Base-by-base conservation (phyloP, 2,329 filamentous ascomycete species). In the Rhinocladiella mackenziei region DNA sequence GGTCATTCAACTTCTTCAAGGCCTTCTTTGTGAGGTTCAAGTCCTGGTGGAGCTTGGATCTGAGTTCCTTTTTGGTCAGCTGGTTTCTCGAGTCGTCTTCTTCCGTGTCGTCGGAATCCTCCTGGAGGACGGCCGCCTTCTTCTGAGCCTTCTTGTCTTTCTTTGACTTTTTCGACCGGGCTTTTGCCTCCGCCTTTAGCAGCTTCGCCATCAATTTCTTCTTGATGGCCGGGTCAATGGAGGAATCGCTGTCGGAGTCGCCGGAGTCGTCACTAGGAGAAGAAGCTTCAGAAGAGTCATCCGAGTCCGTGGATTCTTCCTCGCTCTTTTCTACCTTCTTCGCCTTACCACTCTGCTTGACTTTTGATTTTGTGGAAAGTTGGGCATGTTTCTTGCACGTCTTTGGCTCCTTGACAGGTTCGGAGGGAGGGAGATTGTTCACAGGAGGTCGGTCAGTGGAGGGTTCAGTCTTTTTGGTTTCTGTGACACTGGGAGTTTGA, bases 161-260 rank as follows among this genome's bases (percentile, higher is more conserved):
- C 29, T n/a, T 48, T 44, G 10, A 38, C 23, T 10, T 42, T 33
- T 19, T 40, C 48, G 28, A 34, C 25, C 22, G 36, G 11, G 43
- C 38, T 28, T 52, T 48, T 10, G 33, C 17, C 41, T 44, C 28
- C 10, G 56, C 47, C 28, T 50, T 47, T 25, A 37, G 41, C 18
- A 34, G 42, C 30, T 48, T 48, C 18, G 17, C 40, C 25, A 49
- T 51, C 29, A 30, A 10, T 25, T 54, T 45, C 32, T 44, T 48
- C 20, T 47, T 44, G 9, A 35, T 30, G 2, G 42, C 39, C 10
- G 45, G 32, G 29, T 44, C 42, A 15, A 39, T 36, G 26, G 44
- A 44, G 25, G 33, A 39, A 23, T 51, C 48, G 11, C 22, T 41
- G n/a, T 45, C 45, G 3, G 45, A 51, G n/a, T 43, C 28, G 19